Percentiles rank a stretch among this genome's conserved stretches.
phyloP scores from a whole-genome alignment of 352 stramenopile species.

The Phytopythium montanum region DNA sequence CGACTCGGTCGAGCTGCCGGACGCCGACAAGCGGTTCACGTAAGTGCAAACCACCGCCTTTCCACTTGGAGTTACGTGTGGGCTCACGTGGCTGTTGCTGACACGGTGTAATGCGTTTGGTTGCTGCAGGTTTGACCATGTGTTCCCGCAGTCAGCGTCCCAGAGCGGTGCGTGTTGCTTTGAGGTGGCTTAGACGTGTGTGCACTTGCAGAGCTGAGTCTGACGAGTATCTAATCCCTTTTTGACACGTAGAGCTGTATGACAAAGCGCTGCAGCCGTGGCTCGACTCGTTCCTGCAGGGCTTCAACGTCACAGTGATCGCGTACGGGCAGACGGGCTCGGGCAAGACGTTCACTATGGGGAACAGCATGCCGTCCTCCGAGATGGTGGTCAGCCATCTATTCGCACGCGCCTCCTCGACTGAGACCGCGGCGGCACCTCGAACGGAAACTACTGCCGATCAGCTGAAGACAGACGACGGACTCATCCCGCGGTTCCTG shows the following conservation, averaged over 20 bases:
- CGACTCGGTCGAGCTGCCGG: constrained; percentile 34
- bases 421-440: constrained; percentile 2
- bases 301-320: constrained; percentile 89
- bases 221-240: neutral
- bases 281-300: constrained; percentile 81
- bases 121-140: constrained; percentile 66
- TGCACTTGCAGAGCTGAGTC: neutral
- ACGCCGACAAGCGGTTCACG: constrained; percentile 58
- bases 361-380: constrained; percentile 55
- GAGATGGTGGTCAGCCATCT: constrained; percentile 32
- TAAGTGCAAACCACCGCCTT: constrained; percentile 17
- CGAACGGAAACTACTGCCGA: constrained; percentile 9
- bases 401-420: constrained; percentile 16
- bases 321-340: constrained; percentile 85
- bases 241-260: constrained; percentile 49
- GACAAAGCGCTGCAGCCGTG: constrained; percentile 68
- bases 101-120: neutral
- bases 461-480: constrained; percentile 48
- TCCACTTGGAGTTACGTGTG: neutral
- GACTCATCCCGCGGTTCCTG: constrained; percentile 83
- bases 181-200: too few species aligned
- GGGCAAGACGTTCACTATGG: constrained; percentile 86
- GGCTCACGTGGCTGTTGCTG: neutral
- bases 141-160: constrained; percentile 53
- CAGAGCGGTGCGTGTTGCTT: constrained; percentile 34